Evolutionary conservation across 2,329 filamentous ascomycete genomes (phyloP).

Genomic region (Phyllosticta paracitricarpa): DNA sequence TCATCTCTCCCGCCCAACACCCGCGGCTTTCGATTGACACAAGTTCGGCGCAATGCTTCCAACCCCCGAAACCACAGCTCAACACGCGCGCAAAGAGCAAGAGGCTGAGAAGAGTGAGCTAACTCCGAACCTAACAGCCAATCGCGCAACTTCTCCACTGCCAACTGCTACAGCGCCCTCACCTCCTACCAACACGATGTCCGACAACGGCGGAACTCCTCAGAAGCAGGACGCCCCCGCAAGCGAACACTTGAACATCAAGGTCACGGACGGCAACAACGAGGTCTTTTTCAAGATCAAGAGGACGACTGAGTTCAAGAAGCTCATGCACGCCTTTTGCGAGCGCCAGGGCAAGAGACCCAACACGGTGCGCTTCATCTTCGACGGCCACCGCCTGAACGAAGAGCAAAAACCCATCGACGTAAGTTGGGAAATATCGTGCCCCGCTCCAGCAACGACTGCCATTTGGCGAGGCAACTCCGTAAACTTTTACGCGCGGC

Average conservation of each 20-base stretch:
- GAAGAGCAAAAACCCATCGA: constrained; percentile 67
- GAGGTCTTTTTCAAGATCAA: constrained; percentile 99
- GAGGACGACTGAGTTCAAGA: constrained; percentile 87
- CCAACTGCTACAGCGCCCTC: background rate
- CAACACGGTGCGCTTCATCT: constrained; percentile 81
- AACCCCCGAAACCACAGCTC: background rate
- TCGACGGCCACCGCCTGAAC: constrained; percentile 89
- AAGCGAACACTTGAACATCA: constrained; percentile 92
- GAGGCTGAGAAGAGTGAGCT: background rate
- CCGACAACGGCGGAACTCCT: constrained; percentile 29
- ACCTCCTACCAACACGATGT: constrained; percentile 24
- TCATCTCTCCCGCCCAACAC: constrained; percentile 30
- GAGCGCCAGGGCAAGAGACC: constrained; percentile 86
- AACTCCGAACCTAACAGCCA: background rate
- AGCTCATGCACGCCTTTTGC: constrained; percentile 97
- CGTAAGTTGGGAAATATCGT: background rate
- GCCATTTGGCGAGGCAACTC: background rate
- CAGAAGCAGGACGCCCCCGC: constrained; percentile 35
- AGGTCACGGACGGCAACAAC: constrained; percentile 98
- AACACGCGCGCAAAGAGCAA: background rate
- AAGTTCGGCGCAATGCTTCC: background rate
- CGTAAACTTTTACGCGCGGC: background rate
- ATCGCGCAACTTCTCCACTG: background rate
- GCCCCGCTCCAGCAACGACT: background rate
- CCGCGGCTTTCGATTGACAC: background rate